phyloP scores from a whole-genome alignment of 441 rosid genomes.

The Corymbia calophylla region DNA sequence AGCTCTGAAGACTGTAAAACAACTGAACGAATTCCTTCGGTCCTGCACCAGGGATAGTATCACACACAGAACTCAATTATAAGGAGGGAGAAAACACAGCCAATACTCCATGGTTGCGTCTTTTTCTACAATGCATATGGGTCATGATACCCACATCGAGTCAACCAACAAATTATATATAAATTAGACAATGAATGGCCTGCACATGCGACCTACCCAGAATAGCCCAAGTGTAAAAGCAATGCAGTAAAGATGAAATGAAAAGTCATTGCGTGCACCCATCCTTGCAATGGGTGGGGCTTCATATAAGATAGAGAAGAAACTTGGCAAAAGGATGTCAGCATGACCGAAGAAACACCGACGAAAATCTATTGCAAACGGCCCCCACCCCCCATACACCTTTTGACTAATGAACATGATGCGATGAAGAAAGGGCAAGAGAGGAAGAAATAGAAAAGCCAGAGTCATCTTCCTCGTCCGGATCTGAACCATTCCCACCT shows the following conservation, averaged over 20 bases:
- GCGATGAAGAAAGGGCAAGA: neutral
- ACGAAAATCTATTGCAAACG: neutral
- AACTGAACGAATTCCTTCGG: conserved; percentile 76
- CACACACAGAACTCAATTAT: neutral
- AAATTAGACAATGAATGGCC: neutral
- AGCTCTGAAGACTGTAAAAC: conserved; percentile 84
- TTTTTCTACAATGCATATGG: neutral
- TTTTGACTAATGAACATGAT: neutral
- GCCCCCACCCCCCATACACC: neutral
- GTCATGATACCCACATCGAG: neutral
- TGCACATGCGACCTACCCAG: neutral
- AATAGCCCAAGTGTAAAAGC: neutral
- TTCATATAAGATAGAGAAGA: neutral
- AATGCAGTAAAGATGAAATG: neutral
- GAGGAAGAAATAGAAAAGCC: neutral
- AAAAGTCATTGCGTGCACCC: neutral
- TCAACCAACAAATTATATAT: neutral
- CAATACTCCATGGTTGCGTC: neutral
- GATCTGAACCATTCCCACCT: neutral
- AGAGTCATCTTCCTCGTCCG: neutral
- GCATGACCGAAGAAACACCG: neutral
- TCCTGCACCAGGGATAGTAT: conserved; percentile 28
- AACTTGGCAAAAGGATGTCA: neutral
- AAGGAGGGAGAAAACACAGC: neutral
- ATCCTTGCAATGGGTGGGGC: neutral